Evolutionary conservation across 1,139 yeast species (phyloP).

Genomic region (Hansenula sp.): DNA sequence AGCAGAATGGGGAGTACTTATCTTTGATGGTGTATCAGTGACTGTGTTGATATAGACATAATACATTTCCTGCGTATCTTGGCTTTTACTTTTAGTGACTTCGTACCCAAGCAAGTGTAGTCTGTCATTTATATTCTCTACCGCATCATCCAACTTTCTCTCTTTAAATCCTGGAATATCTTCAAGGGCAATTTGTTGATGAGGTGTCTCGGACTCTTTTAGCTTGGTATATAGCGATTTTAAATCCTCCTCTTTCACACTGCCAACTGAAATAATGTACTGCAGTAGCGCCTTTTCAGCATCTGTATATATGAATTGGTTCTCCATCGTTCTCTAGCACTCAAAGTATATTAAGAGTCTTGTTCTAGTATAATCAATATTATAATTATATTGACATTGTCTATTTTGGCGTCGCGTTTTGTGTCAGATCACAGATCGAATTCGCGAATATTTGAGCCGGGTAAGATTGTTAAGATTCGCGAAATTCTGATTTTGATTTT

Average conservation of each 20-base stretch:
- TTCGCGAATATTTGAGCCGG: too few relatives aligned
- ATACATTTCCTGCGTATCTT: constrained; percentile 10
- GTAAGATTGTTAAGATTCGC: neutral
- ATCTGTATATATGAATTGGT: constrained; percentile 22
- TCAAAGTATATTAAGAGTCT: too few relatives aligned
- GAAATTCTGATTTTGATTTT: neutral
- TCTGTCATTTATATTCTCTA: constrained; percentile 36
- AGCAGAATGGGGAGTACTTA: constrained; percentile 38
- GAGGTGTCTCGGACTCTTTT: constrained; percentile 10
- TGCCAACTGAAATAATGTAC: constrained; percentile 35
- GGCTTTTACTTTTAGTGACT: constrained; percentile 21
- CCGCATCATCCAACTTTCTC: constrained; percentile 12
- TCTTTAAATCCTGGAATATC: constrained; percentile 1
- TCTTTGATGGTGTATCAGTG: constrained; percentile 37
- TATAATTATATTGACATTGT: too few relatives aligned
- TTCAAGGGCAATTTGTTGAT: neutral
- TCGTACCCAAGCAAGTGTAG: constrained; percentile 41
- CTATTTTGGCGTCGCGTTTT: too few relatives aligned
- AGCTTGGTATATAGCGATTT: constrained; percentile 1
- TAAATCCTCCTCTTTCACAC: constrained; percentile 19
- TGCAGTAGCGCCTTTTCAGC: constrained; percentile 42
- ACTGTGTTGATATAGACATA: constrained; percentile 37
- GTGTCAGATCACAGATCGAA: too few relatives aligned
- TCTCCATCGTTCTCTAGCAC: too few relatives aligned
- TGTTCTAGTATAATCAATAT: too few relatives aligned